These are phyloP conservation scores for Phytophthora niederhauseri DNA, from an alignment of 352 stramenopile genomes.

Conservation along the genomic window DNA sequence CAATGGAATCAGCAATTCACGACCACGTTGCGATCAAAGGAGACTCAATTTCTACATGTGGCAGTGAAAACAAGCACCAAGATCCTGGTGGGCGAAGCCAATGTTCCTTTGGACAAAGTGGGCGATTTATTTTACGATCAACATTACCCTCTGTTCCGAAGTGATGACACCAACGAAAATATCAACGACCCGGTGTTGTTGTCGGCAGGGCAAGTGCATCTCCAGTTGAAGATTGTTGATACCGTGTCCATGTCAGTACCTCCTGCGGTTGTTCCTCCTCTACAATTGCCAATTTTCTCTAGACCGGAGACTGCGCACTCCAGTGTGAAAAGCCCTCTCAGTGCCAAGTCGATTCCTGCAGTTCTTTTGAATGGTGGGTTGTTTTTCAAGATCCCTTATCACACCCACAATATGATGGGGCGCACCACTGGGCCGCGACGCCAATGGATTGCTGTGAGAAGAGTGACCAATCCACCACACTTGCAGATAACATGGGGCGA, in stretches of 20 bases:
- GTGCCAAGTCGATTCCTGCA: constrained; percentile 40
- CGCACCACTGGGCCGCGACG: constrained; percentile 38
- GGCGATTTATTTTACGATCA: constrained; percentile 64
- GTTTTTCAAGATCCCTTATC: constrained; percentile 84
- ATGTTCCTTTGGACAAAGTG: constrained; percentile 50
- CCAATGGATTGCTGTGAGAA: constrained; percentile 69
- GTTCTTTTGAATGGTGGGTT: constrained; percentile 61
- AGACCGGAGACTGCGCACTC: background rate
- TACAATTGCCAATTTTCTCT: constrained; percentile 38
- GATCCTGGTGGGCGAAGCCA: constrained; percentile 64
- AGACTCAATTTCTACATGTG: constrained; percentile 56
- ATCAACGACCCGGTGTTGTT: constrained; percentile 25
- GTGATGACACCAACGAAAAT: constrained; percentile 18
- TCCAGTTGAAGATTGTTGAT: constrained; percentile 75
- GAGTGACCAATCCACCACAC: constrained; percentile 18
- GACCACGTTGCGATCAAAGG: constrained; percentile 50
- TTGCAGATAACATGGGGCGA: constrained; percentile 76
- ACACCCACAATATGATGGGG: constrained; percentile 53
- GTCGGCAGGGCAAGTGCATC: constrained; percentile 56
- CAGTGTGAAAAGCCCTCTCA: constrained; percentile 13
- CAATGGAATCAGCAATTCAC: constrained; percentile 88
- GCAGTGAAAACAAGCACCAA: constrained; percentile 73
- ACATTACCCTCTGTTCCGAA: constrained; percentile 58
- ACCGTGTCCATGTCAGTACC: constrained; percentile 13
- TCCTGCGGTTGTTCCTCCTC: constrained; percentile 24